Base-by-base conservation (phyloP, 805 yeast genomes). In the Candida xyloterini region DNA sequence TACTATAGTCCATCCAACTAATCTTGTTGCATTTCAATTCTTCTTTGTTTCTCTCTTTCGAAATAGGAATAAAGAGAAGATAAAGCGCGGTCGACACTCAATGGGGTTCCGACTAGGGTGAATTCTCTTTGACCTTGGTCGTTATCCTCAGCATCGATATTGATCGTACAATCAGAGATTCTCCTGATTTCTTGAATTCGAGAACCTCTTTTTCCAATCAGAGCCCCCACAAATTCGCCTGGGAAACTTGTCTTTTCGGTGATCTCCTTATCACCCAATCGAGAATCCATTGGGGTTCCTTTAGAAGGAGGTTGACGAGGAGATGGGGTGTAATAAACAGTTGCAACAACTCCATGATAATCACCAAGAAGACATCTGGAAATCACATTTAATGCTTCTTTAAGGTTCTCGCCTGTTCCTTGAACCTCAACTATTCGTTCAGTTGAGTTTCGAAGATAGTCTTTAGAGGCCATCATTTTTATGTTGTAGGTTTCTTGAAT, bases 351-450 rank as follows among this genome's bases (percentile, higher is more conserved):
- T 30, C 79, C 74, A 48, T 81, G 81, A 64, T 79, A 76, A 53
- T 84, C 93, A 53, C 83, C 90, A 40, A 84, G 68, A 24, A 89
- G 65, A 58, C 88, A 84, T 54, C 80, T 70, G n/a, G 82, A 74
- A 32, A 85, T 74, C 33, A 78, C 69, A 54, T 73, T 65, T 29
- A 80, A 60, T 2, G 86, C 74, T 27, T 69, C 70, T 35, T 76
- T 71, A 48, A 89, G 73, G 39, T 79, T 68, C 30, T 72, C 76
- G 1, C 85, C 83, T 6, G 77, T 65, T 37, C 96, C 96, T 63
- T 87, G 95, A 43, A 89, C 69, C 60, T 89, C 96, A 27, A 89
- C 88, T 39, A 88, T 70, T 57, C 96, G 76, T 61, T 89, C 96
- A 35, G 86, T 82, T 7, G 93, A 82, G 50, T 81, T 81, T 8